Percentiles rank a stretch among this genome's conserved stretches.
These are phyloP conservation scores for Lactarius akahatsu DNA, from an alignment of 768 basidiomycete genomes.

Conservation along the genomic window DNA sequence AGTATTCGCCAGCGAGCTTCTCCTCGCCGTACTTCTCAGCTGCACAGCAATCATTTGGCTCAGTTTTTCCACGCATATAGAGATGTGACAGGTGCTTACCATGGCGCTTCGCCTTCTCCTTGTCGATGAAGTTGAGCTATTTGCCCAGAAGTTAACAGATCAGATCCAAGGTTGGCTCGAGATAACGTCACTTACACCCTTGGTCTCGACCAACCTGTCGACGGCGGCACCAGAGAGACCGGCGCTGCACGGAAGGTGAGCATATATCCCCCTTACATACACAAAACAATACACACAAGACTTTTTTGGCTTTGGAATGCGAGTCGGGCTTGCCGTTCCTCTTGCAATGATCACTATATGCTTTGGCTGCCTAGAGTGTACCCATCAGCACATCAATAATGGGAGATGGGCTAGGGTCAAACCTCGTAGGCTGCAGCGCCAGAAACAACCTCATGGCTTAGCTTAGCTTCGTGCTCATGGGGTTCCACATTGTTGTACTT, in stretches of 20 bases:
- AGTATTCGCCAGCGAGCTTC: neutral
- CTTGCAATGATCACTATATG: slow-evolving; percentile 54
- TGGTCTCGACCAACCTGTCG: slow-evolving; percentile 57
- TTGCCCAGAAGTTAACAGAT: slow-evolving; percentile 6
- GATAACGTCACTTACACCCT: slow-evolving; percentile 41
- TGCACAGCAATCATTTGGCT: neutral
- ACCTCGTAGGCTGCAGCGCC: slow-evolving; percentile 67
- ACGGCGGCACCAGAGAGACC: slow-evolving; percentile 57
- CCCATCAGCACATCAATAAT: neutral
- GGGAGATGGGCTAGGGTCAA: neutral
- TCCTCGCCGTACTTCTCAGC: neutral
- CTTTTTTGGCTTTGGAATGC: slow-evolving; percentile 60
- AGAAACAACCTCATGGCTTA: slow-evolving; percentile 67
- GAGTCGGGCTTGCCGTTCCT: slow-evolving; percentile 47
- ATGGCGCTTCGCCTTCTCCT: slow-evolving; percentile 42
- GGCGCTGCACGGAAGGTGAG: slow-evolving; percentile 41
- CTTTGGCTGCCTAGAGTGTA: slow-evolving; percentile 53
- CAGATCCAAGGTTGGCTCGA: neutral
- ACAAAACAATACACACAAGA: slow-evolving; percentile 38
- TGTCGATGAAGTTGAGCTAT: slow-evolving; percentile 48
- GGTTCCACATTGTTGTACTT: neutral
- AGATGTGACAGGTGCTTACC: slow-evolving; percentile 31
- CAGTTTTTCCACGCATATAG: neutral
- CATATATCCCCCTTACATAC: slow-evolving; percentile 7
- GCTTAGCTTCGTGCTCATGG: slow-evolving; percentile 48